These are phyloP conservation scores for Trichoderma erinaceum DNA, from an alignment of 495 filamentous ascomycete species.

Conservation along the genomic window DNA sequence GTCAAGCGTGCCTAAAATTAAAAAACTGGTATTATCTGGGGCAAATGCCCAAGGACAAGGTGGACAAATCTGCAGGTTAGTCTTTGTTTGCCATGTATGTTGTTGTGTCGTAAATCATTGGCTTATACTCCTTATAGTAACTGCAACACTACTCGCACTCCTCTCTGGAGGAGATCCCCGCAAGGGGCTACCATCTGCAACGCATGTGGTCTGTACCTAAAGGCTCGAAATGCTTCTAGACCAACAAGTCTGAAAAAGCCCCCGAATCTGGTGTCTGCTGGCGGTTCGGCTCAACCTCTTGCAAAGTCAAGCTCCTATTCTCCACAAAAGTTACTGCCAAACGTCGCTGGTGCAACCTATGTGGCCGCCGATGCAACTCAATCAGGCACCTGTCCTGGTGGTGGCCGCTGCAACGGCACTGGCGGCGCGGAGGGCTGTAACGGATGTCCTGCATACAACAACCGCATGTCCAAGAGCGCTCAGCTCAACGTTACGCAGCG, in stretches of 20 bases:
- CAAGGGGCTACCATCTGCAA: slow-evolving; percentile 95
- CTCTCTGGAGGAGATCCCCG: slow-evolving; percentile 90
- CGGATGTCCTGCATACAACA: slow-evolving; percentile 96
- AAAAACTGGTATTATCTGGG: not conserved
- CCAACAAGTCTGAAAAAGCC: slow-evolving; percentile 82
- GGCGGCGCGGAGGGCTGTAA: slow-evolving; percentile 94
- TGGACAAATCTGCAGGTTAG: slow-evolving; percentile 53
- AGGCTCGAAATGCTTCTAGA: slow-evolving; percentile 82
- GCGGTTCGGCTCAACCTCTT: slow-evolving; percentile 28
- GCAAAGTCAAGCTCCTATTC: slow-evolving; percentile 30
- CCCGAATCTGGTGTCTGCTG: slow-evolving; percentile 35
- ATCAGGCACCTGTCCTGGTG: slow-evolving; percentile 87
- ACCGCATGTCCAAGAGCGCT: slow-evolving; percentile 83
- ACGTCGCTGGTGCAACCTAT: slow-evolving; percentile 61
- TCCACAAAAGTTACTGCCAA: slow-evolving; percentile 28
- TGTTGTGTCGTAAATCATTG: slow-evolving; percentile 22
- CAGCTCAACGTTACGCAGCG: slow-evolving; percentile 55
- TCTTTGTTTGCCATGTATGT: not conserved
- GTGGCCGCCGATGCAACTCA: slow-evolving; percentile 66
- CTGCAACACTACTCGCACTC: slow-evolving; percentile 87
- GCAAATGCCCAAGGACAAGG: slow-evolving; percentile 23
- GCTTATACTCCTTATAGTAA: slow-evolving; percentile 53
- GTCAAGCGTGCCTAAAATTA: not conserved
- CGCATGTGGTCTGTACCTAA: slow-evolving; percentile 91
- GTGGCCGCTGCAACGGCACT: slow-evolving; percentile 92